Percentiles rank a stretch among this genome's conserved stretches.
Conservation (phyloP, 208 protist species). For the Naegleria fowleri region DNA sequence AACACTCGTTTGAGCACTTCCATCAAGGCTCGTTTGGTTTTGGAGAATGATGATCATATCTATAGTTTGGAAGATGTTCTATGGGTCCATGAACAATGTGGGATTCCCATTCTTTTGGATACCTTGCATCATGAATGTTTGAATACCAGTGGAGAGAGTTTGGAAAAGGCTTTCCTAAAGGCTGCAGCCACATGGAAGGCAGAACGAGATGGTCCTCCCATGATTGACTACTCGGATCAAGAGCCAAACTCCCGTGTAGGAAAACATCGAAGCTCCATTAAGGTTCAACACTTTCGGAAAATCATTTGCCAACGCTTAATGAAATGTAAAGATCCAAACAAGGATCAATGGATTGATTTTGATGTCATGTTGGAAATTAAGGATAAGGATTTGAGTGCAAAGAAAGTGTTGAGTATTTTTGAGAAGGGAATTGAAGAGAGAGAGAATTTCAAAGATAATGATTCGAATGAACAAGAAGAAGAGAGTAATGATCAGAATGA, state of each 20-base stretch:
- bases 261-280: neutral
- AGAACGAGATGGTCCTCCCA: neutral
- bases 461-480: no score
- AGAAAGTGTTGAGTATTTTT: neutral
- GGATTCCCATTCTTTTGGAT: conserved; percentile 9
- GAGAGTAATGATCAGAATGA: no score
- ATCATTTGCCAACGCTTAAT: neutral
- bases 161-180: neutral
- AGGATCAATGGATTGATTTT: no score
- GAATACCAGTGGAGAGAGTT: neutral
- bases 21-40: neutral
- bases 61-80: neutral
- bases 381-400: conserved; percentile 6
- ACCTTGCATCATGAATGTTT: conserved; percentile 25
- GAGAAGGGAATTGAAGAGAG: neutral
- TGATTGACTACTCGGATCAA: conserved; percentile 18
- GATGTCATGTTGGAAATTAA: conserved; percentile 26
- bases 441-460: neutral
- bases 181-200: neutral
- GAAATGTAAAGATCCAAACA: neutral
- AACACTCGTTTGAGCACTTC: neutral
- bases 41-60: conserved; percentile 4
- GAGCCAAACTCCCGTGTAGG: neutral
- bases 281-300: neutral
- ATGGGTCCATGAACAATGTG: neutral